Evolutionary conservation across 306 rosid species (phyloP).

Genomic region (Sophora flavescens): DNA sequence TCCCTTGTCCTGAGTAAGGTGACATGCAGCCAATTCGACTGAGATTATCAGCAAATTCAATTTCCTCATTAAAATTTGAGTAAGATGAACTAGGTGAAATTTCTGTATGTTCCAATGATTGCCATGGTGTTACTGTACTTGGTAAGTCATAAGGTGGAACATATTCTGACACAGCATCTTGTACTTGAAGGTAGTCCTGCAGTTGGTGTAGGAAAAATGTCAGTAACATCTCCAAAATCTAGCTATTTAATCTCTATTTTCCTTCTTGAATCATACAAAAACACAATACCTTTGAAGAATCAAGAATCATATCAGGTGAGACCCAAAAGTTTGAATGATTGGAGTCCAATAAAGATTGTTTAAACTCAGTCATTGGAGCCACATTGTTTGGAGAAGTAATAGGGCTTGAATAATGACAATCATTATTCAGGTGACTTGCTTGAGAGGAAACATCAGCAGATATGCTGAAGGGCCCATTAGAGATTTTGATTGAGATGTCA

Average conservation of each 20-base stretch:
- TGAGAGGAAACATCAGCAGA: conserved; percentile 57
- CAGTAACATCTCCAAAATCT: conserved; percentile 21
- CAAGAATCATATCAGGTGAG: conserved; percentile 82
- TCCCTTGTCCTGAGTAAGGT: conserved; percentile 60
- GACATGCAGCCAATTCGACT: conserved; percentile 58
- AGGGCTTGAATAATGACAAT: conserved; percentile 65
- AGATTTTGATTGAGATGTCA: conserved; percentile 40
- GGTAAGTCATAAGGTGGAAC: conserved; percentile 53
- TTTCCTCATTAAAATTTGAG: conserved; percentile 67
- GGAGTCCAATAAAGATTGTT: conserved; percentile 47
- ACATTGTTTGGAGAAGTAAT: conserved; percentile 53
- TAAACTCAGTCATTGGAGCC: conserved; percentile 30
- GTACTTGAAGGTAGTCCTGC: conserved; percentile 77
- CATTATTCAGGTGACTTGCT: conserved; percentile 50
- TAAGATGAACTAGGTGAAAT: conserved; percentile 74
- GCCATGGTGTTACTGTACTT: conserved; percentile 62
- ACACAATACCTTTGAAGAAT: conserved; percentile 79
- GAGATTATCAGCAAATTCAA: conserved; percentile 56
- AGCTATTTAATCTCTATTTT: background rate
- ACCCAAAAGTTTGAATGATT: conserved; percentile 69
- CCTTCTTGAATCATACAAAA: background rate
- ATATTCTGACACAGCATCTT: conserved; percentile 53
- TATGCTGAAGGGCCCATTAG: conserved; percentile 49
- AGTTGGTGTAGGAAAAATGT: conserved; percentile 30
- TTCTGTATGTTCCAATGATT: conserved; percentile 58